Evolutionary conservation across 768 basidiomycete genomes (phyloP).

Genomic region (Tephrocybe sp.): DNA sequence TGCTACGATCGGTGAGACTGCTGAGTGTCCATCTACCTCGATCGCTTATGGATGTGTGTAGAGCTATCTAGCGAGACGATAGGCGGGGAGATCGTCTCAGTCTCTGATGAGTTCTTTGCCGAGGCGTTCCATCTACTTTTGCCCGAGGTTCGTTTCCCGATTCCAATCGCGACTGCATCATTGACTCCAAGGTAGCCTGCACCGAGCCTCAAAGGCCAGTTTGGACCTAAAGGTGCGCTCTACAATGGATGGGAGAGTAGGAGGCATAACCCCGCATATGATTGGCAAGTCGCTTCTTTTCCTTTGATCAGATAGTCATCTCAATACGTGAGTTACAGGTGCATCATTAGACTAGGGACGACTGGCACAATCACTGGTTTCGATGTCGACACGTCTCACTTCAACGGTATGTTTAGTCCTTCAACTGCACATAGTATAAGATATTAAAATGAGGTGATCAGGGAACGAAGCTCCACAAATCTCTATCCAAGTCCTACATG

Average conservation of each 20-base stretch:
- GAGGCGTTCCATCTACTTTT: conserved; percentile 79
- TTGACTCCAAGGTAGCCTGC: conserved; percentile 57
- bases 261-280: conserved; percentile 83
- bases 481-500: conserved; percentile 63
- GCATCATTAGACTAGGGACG: conserved; percentile 85
- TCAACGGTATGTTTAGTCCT: conserved; percentile 60
- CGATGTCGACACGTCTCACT: conserved; percentile 94
- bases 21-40: not conserved
- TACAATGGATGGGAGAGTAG: conserved; percentile 94
- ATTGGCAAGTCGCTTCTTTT: conserved; percentile 58
- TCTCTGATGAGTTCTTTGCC: conserved; percentile 97
- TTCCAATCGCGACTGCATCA: not conserved
- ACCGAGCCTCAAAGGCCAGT: conserved; percentile 89
- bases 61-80: conserved; percentile 88
- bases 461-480: conserved; percentile 87
- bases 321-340: conserved; percentile 46
- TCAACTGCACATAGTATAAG: not conserved
- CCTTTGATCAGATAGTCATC: not conserved
- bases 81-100: conserved; percentile 68
- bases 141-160: conserved; percentile 58
- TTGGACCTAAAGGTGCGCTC: conserved; percentile 92
- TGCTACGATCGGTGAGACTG: conserved; percentile 42
- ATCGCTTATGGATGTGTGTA: conserved; percentile 24
- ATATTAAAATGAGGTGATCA: conserved; percentile 20
- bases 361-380: conserved; percentile 73